Conservation (phyloP, 2,329 filamentous ascomycete species). For the Phaeoacremonium minimum region DNA sequence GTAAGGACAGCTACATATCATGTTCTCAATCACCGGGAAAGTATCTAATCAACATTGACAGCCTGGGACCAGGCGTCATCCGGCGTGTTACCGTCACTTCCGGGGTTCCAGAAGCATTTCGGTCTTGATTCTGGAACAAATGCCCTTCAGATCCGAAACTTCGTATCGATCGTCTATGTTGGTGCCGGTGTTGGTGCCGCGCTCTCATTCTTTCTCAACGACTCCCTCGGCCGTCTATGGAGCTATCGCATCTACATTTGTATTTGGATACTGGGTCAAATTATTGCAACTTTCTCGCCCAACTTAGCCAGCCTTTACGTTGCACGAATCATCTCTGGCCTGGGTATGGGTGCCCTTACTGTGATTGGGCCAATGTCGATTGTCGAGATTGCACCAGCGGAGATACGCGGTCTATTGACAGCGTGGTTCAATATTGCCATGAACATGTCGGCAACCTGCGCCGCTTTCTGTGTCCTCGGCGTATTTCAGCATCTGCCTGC, state of each 20-base stretch:
- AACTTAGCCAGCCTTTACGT: constrained; percentile 24
- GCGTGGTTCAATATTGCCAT: constrained; percentile 32
- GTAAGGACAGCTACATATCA: no score
- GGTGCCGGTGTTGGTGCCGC: constrained; percentile 21
- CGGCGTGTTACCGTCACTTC: constrained; percentile 7
- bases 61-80: constrained; percentile 12
- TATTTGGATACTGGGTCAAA: constrained; percentile 26
- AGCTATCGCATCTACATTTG: constrained; percentile 29
- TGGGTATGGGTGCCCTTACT: constrained; percentile 31
- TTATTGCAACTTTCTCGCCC: constrained; percentile 22
- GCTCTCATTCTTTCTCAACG: constrained; percentile 30
- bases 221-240: constrained; percentile 33
- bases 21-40: no score
- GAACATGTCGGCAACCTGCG: constrained; percentile 22
- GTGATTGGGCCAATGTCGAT: constrained; percentile 31
- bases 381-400: constrained; percentile 32
- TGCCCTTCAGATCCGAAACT: constrained; percentile 7
- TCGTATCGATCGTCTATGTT: constrained; percentile 10
- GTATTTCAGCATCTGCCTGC: constrained; percentile 21
- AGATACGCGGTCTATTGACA: constrained; percentile 30
- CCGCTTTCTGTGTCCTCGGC: constrained; percentile 28
- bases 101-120: constrained; percentile 8
- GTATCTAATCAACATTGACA: background rate
- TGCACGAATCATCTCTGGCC: constrained; percentile 28
- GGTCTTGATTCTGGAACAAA: constrained; percentile 10